Evolutionary conservation across 495 filamentous ascomycete genomes (phyloP).

Genomic region (Podospora tetraspora): DNA sequence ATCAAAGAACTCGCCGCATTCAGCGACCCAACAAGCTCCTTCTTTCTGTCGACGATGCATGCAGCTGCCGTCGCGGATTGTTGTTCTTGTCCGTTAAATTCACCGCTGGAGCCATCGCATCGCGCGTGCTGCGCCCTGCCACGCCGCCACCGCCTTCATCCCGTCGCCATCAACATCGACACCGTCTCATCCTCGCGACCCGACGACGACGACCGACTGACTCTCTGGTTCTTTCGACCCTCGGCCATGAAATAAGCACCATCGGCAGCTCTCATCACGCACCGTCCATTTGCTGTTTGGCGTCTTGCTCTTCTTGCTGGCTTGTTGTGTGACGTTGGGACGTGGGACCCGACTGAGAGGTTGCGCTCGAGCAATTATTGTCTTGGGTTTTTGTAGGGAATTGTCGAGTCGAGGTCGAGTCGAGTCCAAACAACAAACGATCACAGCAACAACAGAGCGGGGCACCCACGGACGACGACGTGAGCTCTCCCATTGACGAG

Average conservation of each 20-base stretch:
- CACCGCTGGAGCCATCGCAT: not conserved
- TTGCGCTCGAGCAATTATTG: not conserved
- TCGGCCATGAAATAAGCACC: not conserved
- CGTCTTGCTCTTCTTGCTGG: not conserved
- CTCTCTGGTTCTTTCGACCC: not conserved
- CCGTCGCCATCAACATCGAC: not conserved
- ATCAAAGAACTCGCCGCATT: slow-evolving; percentile 31
- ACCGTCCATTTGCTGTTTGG: not conserved
- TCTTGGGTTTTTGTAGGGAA: not conserved
- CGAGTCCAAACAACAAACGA: not conserved
- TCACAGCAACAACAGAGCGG: not conserved
- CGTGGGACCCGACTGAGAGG: not conserved
- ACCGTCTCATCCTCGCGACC: not conserved
- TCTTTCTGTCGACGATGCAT: slow-evolving; percentile 27
- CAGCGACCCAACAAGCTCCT: slow-evolving; percentile 27
- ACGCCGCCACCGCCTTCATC: not conserved
- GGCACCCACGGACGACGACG: not conserved
- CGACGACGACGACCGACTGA: not conserved
- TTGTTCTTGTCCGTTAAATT: slow-evolving; percentile 15
- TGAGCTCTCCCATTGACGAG: not conserved
- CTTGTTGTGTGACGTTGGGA: not conserved
- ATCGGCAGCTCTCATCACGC: slow-evolving; percentile 1
- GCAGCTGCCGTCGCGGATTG: not conserved
- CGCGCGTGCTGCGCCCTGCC: not conserved
- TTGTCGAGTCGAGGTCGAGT: not conserved